Evolutionary conservation across 768 basidiomycete genomes (phyloP).

Genomic region (Termitomyces sp.): DNA sequence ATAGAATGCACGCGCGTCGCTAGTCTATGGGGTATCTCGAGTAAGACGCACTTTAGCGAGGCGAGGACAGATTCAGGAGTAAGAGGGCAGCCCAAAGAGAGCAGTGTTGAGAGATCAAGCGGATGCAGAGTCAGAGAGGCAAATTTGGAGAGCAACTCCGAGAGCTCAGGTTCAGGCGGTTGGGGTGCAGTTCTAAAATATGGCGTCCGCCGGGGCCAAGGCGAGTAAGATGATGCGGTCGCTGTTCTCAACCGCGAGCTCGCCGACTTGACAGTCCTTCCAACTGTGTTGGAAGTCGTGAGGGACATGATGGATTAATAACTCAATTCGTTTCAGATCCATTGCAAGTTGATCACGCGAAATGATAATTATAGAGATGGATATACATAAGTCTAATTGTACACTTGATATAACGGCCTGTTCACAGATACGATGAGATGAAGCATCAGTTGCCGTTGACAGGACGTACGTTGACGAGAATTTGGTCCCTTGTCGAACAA

Average conservation of each 20-base stretch:
- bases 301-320: slow-evolving; percentile 4
- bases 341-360: neutral
- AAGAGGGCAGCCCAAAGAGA: slow-evolving; percentile 73
- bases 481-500: slow-evolving; percentile 95
- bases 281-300: neutral
- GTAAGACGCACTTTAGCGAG: slow-evolving; percentile 69
- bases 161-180: slow-evolving; percentile 45
- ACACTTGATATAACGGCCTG: slow-evolving; percentile 89
- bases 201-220: slow-evolving; percentile 6
- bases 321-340: slow-evolving; percentile 4
- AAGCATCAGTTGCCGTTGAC: neutral
- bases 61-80: slow-evolving; percentile 63
- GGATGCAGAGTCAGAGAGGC: slow-evolving; percentile 55
- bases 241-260: slow-evolving; percentile 5
- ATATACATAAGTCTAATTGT: slow-evolving; percentile 57
- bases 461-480: slow-evolving; percentile 91
- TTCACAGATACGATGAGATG: slow-evolving; percentile 5
- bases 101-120: slow-evolving; percentile 64
- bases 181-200: slow-evolving; percentile 37
- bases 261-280: slow-evolving; percentile 5
- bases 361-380: slow-evolving; percentile 7
- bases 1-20: slow-evolving; percentile 70
- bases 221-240: slow-evolving; percentile 4
- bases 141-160: slow-evolving; percentile 57
- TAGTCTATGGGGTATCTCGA: slow-evolving; percentile 73